Percentiles rank a stretch among this genome's conserved stretches.
phyloP scores from a whole-genome alignment of 768 basidiomycete species.

The Tricholoma flavovirens region DNA sequence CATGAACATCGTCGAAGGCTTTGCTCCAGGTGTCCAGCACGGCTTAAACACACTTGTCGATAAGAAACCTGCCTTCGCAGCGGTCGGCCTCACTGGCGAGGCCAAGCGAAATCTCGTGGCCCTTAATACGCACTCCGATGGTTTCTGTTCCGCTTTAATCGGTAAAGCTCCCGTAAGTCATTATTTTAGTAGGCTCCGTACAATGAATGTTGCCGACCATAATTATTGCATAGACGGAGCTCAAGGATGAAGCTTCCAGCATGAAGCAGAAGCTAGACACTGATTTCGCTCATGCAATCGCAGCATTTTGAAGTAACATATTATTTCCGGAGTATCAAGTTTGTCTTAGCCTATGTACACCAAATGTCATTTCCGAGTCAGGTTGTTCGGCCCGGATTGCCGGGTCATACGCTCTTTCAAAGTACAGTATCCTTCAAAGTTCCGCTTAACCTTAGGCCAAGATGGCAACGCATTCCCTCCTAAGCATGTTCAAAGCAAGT shows the following conservation, averaged over 20 bases:
- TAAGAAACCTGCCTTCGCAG: background rate
- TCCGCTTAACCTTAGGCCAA: background rate
- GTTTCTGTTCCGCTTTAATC: background rate
- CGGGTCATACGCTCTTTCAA: no score
- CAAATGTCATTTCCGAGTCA: no score
- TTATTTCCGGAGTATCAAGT: no score
- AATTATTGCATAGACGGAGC: background rate
- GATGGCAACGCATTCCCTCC: conserved; percentile 52
- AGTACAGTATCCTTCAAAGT: no score
- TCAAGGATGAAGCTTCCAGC: background rate
- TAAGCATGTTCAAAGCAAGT: conserved; percentile 45
- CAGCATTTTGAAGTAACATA: background rate
- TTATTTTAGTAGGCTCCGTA: background rate
- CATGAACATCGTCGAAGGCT: background rate
- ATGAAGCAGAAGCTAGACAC: background rate
- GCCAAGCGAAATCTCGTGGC: background rate
- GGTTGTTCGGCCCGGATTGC: no score
- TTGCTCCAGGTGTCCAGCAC: background rate
- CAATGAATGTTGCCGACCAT: background rate
- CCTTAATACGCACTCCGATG: background rate
- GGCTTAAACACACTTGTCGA: background rate
- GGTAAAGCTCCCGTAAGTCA: background rate
- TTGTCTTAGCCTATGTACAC: no score
- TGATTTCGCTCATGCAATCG: background rate
- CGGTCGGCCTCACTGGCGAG: background rate